These are phyloP conservation scores for Dalechampia spathulata DNA, from an alignment of 441 rosid species.

Conservation along the genomic window DNA sequence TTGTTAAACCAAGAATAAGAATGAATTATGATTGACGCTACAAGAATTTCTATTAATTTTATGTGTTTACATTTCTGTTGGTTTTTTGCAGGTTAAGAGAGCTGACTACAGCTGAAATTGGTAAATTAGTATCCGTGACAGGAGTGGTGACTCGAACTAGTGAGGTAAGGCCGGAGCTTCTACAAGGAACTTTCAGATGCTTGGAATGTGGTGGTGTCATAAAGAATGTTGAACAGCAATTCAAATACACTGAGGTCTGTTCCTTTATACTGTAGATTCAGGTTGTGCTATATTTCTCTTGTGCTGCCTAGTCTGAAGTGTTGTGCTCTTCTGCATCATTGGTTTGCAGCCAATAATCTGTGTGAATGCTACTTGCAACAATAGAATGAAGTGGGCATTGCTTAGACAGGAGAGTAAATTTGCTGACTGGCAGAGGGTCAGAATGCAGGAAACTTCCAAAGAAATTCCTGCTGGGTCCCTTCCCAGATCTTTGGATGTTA, in stretches of 20 bases:
- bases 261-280: not conserved
- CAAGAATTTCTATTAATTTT: no score
- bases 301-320: not conserved
- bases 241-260: slow-evolving; percentile 84
- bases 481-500: slow-evolving; percentile 93
- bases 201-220: slow-evolving; percentile 72
- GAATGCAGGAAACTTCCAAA: slow-evolving; percentile 95
- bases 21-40: not conserved
- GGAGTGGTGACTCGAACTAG: slow-evolving; percentile 98
- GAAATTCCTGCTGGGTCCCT: slow-evolving; percentile 98
- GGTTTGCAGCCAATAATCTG: slow-evolving; percentile 76
- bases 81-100: slow-evolving; percentile 54
- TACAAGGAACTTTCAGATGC: slow-evolving; percentile 82
- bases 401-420: slow-evolving; percentile 95
- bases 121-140: slow-evolving; percentile 76
- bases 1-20: no score
- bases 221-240: slow-evolving; percentile 89
- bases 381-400: slow-evolving; percentile 72
- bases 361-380: slow-evolving; percentile 57
- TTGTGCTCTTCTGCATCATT: not conserved
- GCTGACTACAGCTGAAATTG: slow-evolving; percentile 75
- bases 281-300: not conserved
- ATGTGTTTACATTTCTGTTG: no score
- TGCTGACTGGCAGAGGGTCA: slow-evolving; percentile 97
- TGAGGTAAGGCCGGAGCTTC: slow-evolving; percentile 96